Conservation (phyloP, 148 eudicot species). For the Fagopyrum homotropicum region DNA sequence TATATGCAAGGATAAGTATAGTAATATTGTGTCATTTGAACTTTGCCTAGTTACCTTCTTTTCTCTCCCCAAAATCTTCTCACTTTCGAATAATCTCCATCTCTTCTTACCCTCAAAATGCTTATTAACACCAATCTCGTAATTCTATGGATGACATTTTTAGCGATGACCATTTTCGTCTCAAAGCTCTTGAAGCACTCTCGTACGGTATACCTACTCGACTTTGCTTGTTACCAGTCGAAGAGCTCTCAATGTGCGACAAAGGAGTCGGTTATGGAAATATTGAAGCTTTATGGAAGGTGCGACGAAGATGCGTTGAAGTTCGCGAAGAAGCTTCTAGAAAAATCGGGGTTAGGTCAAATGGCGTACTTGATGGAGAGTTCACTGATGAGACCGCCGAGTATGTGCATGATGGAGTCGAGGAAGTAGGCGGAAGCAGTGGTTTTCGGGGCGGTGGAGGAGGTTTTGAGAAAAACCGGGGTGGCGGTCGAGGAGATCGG, state of each 20-base stretch:
- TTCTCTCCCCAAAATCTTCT: background rate
- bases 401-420: slow-evolving; percentile 12
- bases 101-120: background rate
- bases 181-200: background rate
- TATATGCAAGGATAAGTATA: background rate
- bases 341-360: slow-evolving; percentile 20
- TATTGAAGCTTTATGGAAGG: background rate
- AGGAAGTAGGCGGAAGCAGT: slow-evolving; percentile 18
- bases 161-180: background rate
- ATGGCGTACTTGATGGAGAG: slow-evolving; percentile 16
- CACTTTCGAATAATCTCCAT: background rate
- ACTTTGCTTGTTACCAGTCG: slow-evolving; percentile 23
- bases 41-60: background rate
- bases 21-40: background rate
- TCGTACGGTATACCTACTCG: slow-evolving; percentile 15
- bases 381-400: background rate
- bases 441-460: slow-evolving; percentile 25
- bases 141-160: background rate
- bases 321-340: slow-evolving; percentile 12
- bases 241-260: slow-evolving; percentile 3
- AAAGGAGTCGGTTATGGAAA: slow-evolving; percentile 9
- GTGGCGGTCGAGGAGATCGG: slow-evolving; percentile 21
- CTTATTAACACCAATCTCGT: background rate
- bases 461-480: slow-evolving; percentile 19
- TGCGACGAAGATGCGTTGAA: slow-evolving; percentile 1